Evolutionary conservation across 2,329 filamentous ascomycete genomes (phyloP).

Genomic region (Phyllosticta capitalensis): DNA sequence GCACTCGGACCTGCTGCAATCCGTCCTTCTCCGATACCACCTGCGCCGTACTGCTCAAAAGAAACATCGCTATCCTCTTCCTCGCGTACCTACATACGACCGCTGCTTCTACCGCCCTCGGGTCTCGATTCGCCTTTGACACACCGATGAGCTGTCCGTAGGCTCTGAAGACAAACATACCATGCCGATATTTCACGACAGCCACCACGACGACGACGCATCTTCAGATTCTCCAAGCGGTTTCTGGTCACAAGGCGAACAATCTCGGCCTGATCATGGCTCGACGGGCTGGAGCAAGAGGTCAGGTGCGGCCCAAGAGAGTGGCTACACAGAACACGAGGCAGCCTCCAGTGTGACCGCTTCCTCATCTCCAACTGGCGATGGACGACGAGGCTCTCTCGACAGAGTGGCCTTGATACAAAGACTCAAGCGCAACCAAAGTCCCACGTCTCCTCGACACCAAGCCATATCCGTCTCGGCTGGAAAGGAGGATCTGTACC

Average conservation of each 20-base stretch:
- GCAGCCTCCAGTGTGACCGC: background rate
- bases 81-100: background rate
- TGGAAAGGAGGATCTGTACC: background rate
- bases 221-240: background rate
- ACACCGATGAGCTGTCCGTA: constrained; percentile 6
- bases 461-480: constrained; percentile 39
- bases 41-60: background rate
- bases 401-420: constrained; percentile 75
- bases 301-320: background rate
- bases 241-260: background rate
- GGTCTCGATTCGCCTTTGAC: background rate
- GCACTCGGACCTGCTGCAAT: background rate
- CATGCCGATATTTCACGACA: constrained; percentile 29
- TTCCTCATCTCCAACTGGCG: background rate
- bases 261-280: background rate
- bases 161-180: background rate
- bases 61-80: background rate
- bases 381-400: constrained; percentile 14
- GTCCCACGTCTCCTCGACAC: constrained; percentile 62
- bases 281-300: background rate
- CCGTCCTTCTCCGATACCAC: background rate
- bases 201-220: background rate
- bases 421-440: constrained; percentile 65
- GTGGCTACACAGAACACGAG: background rate
- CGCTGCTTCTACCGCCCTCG: background rate